These are phyloP conservation scores for Phlyctochytrium bullatum DNA, from an alignment of 192 early-diverging fungal genomes.

Conservation along the genomic window DNA sequence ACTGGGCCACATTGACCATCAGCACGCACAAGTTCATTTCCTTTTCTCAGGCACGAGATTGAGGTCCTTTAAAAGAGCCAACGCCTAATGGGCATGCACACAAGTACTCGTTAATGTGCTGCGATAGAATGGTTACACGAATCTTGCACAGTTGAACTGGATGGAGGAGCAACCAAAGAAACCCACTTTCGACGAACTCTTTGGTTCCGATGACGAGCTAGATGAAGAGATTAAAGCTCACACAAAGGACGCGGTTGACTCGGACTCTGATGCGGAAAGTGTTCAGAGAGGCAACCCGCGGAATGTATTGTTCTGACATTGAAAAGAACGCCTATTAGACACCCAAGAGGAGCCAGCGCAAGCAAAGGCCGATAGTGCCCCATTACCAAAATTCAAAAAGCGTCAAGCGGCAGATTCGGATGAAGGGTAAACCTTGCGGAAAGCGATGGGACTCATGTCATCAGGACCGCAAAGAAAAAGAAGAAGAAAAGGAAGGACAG, in stretches of 20 bases:
- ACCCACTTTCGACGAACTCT: conserved; percentile 18
- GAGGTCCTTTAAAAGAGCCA: too few species aligned
- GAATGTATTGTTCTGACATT: neutral
- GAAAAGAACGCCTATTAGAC: too few species aligned
- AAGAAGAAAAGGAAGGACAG: neutral
- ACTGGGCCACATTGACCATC: too few species aligned
- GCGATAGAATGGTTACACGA: too few species aligned
- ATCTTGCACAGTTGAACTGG: too few species aligned
- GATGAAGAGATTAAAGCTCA: conserved; percentile 32
- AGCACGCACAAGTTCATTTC: too few species aligned
- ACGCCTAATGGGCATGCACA: too few species aligned
- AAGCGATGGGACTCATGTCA: neutral
- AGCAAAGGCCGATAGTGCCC: neutral
- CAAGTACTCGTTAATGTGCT: too few species aligned
- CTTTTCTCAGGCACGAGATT: too few species aligned
- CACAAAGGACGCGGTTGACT: conserved; percentile 26
- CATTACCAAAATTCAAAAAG: conserved; percentile 43
- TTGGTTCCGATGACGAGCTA: conserved; percentile 33
- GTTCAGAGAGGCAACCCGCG: neutral
- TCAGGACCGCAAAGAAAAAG: neutral
- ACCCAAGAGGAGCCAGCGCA: conserved; percentile 6
- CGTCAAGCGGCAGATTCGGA: neutral
- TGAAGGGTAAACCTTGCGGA: conserved; percentile 1
- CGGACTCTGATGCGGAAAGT: neutral
- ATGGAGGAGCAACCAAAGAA: too few species aligned